Evolutionary conservation across 2,329 filamentous ascomycete species (phyloP).

Genomic region (Ophiostoma piceae): DNA sequence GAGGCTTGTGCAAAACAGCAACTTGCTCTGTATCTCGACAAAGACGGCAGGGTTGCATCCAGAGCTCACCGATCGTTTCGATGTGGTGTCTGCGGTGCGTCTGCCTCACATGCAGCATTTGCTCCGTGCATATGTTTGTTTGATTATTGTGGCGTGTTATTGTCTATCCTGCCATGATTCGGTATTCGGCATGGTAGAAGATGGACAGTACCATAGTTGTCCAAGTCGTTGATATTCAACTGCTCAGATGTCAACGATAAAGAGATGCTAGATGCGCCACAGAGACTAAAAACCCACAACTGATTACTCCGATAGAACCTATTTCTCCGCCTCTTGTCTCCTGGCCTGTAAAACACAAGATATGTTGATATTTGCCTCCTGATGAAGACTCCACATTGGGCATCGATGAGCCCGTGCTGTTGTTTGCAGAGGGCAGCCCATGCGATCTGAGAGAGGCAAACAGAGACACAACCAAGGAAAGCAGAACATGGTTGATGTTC

Average conservation of each 20-base stretch:
- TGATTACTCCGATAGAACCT: too few relatives aligned
- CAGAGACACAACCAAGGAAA: not conserved
- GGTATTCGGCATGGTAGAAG: too few relatives aligned
- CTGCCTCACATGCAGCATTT: not conserved
- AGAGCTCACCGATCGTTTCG: slow-evolving; percentile 1
- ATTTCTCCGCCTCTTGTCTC: too few relatives aligned
- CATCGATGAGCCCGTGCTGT: slow-evolving; percentile 3
- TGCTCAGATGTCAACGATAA: not conserved
- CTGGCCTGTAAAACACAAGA: not conserved
- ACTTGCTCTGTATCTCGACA: not conserved
- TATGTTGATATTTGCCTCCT: not conserved
- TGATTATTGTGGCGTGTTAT: not conserved
- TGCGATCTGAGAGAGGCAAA: not conserved
- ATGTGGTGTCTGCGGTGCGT: not conserved
- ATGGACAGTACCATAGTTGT: not conserved
- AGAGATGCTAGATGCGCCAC: too few relatives aligned
- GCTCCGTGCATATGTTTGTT: not conserved
- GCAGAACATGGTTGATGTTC: not conserved
- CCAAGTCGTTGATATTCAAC: not conserved
- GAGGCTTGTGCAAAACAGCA: too few relatives aligned
- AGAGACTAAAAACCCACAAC: not conserved
- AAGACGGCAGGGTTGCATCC: not conserved
- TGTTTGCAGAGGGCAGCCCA: not conserved
- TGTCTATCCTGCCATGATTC: not conserved
- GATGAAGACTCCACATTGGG: not conserved